Evolutionary conservation across 257 asterid genomes (phyloP).

Genomic region (Solanum megistacrolobum): DNA sequence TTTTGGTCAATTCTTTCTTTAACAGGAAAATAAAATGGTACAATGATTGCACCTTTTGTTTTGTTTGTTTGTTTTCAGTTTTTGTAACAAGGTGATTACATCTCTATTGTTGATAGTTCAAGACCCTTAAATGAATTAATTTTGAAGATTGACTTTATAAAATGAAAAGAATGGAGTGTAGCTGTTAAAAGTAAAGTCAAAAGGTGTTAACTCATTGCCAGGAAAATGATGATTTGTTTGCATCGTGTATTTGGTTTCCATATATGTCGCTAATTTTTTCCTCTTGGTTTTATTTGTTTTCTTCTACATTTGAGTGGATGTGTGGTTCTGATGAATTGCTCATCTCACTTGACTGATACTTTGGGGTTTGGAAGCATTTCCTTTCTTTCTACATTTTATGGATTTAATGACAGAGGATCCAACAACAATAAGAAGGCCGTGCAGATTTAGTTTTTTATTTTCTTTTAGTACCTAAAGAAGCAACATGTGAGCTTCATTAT

Average conservation of each 20-base stretch:
- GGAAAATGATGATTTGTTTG: neutral
- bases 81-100: neutral
- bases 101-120: neutral
- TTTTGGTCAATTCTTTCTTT: neutral
- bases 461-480: neutral
- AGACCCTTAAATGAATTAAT: neutral
- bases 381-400: neutral
- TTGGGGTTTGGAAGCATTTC: neutral
- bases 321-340: neutral
- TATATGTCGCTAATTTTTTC: neutral
- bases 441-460: neutral
- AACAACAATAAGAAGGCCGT: neutral
- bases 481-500: neutral
- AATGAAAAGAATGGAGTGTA: neutral
- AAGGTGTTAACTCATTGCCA: neutral
- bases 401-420: neutral
- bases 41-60: neutral
- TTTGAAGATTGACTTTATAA: neutral
- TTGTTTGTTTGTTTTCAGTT: neutral
- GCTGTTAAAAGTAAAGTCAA: neutral
- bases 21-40: neutral
- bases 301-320: neutral
- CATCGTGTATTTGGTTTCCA: neutral
- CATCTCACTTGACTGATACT: neutral
- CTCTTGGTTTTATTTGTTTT: neutral